These are phyloP conservation scores for Xylaria sp. DNA, from an alignment of 2,329 filamentous ascomycete genomes.

Conservation along the genomic window DNA sequence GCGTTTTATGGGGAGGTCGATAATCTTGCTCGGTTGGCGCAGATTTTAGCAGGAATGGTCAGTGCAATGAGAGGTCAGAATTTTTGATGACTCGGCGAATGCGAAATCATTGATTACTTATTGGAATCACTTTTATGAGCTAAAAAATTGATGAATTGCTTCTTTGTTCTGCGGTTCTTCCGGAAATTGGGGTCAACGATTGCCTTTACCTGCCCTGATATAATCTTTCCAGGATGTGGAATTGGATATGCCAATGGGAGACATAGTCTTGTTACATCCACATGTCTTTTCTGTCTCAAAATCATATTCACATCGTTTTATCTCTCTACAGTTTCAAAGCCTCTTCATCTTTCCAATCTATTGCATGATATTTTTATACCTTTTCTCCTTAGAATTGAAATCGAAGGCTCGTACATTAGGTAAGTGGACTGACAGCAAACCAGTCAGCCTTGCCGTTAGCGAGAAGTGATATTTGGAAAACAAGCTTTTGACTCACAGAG, in stretches of 20 bases:
- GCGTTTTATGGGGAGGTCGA: conserved; percentile 38
- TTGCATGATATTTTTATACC: too few relatives aligned
- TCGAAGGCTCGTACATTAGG: not conserved
- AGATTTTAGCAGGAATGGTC: conserved; percentile 30
- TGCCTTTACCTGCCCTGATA: not conserved
- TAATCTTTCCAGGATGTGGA: not conserved
- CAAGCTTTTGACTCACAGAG: not conserved
- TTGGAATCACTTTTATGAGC: not conserved
- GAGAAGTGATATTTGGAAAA: not conserved
- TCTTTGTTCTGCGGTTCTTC: not conserved
- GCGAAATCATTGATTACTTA: conserved; percentile 20
- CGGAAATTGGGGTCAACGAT: not conserved
- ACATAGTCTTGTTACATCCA: not conserved
- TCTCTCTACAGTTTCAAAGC: too few relatives aligned
- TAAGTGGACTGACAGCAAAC: not conserved
- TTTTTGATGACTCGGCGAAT: conserved; percentile 20
- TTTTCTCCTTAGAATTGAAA: not conserved
- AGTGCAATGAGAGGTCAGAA: conserved; percentile 13
- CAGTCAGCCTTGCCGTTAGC: not conserved
- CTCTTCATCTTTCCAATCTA: not conserved
- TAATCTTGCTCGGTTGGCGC: conserved; percentile 31
- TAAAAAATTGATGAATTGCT: not conserved
- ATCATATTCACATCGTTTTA: too few relatives aligned
- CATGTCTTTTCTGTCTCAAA: too few relatives aligned
- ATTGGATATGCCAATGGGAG: not conserved